Evolutionary conservation across 495 filamentous ascomycete genomes (phyloP).

Genomic region (Evansstolkia leycettana): DNA sequence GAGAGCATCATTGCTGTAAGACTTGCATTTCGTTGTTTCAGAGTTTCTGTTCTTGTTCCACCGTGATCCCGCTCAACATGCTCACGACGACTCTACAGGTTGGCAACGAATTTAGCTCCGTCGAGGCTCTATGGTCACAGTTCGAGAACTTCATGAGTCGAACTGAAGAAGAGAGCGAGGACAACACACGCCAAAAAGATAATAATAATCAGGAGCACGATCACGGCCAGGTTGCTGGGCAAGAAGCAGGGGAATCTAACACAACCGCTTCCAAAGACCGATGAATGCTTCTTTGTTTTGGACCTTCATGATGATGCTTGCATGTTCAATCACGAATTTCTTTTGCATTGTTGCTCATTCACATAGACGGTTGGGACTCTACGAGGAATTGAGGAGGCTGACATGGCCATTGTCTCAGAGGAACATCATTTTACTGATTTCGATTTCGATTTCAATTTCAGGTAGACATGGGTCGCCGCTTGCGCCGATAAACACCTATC

Average conservation of each 20-base stretch:
- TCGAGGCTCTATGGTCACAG: slow-evolving; percentile 91
- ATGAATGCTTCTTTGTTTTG: too few relatives aligned
- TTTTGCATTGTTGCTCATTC: too few relatives aligned
- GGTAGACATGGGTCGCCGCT: slow-evolving; percentile 6
- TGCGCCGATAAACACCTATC: slow-evolving; percentile 34
- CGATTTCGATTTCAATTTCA: too few relatives aligned
- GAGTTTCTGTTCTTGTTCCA: not conserved
- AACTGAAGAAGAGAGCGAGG: slow-evolving; percentile 40
- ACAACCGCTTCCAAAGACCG: not conserved
- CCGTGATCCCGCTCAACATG: too few relatives aligned
- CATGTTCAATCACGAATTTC: too few relatives aligned
- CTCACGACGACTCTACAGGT: slow-evolving; percentile 39
- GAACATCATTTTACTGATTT: too few relatives aligned
- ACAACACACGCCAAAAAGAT: slow-evolving; percentile 11
- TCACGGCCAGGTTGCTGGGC: slow-evolving; percentile 7
- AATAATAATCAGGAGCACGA: slow-evolving; percentile 15
- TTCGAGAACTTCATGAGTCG: slow-evolving; percentile 95
- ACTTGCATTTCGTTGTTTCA: slow-evolving; percentile 1
- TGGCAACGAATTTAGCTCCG: slow-evolving; percentile 92
- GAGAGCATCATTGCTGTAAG: slow-evolving; percentile 84
- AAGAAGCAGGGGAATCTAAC: slow-evolving; percentile 1
- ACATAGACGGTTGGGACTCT: too few relatives aligned
- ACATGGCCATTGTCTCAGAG: too few relatives aligned
- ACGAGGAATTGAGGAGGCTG: too few relatives aligned
- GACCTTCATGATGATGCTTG: too few relatives aligned